Base-by-base conservation (phyloP, 2,329 filamentous ascomycete species). In the Bipolaris cookei region DNA sequence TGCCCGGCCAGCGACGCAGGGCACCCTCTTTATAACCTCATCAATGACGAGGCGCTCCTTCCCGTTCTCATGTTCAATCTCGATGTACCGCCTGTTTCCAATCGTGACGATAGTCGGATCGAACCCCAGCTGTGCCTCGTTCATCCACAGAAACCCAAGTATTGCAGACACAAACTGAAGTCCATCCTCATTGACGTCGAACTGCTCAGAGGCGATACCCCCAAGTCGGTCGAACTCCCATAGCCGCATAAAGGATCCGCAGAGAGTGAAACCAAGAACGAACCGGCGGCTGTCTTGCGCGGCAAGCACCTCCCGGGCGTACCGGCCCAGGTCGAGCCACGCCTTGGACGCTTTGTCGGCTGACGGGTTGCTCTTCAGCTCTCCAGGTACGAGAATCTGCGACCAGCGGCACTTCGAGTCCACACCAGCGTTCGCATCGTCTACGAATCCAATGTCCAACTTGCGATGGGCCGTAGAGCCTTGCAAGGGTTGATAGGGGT, bases 261-360 rank as follows among this genome's bases (percentile, higher is more conserved):
- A 84, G 13, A 83, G 56, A 3, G 80, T 83, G 71, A 84, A 83
- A 52, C 78, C 79, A 13, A 82, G 64, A 52, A 81, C 76, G 59
- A 82, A 83, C 43, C 65, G 61, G 47, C 63, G 64, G 23, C 42
- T 44, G 23, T 44, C 42, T 44, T 45, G 28, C 46, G 62, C 61
- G 43, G 73, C 66, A 14, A 83, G 68, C 3, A 82, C 77, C 62
- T 83, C 78, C 53, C 76, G 77, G 0, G 71, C 77, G 64, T 83
- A 83, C 56, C 64, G 77, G 16, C 65, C 76, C 1, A 83, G 38
- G 7, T 41, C 38, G 21, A 41, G 38, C 38, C 18, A 41, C 8
- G 38, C 38, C 38, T 41, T 41, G 7, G 37, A 20, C 37, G 37
- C 37, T 20, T 39, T 39, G 16, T 39, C 16, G 16, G 16, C 72